Evolutionary conservation across 257 asterid species (phyloP).

Genomic region (Linderniella brevidens): DNA sequence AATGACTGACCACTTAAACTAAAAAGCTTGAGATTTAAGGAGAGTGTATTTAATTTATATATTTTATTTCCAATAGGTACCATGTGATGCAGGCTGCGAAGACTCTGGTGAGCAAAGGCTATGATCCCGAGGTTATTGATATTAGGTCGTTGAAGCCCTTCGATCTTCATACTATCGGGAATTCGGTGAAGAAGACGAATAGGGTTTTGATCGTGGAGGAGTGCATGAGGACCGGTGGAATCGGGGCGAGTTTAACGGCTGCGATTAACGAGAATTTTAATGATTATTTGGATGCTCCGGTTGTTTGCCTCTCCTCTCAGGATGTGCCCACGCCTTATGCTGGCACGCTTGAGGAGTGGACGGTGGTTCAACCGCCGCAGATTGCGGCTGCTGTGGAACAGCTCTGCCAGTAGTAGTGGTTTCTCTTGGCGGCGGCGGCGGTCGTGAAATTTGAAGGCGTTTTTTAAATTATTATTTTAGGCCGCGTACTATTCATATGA

Average conservation of each 20-base stretch:
- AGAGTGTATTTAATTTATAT: no score
- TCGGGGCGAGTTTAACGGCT: constrained; percentile 43
- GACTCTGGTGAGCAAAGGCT: constrained; percentile 36
- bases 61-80: no score
- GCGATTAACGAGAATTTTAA: constrained; percentile 39
- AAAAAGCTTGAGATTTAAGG: no score
- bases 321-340: constrained; percentile 49
- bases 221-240: constrained; percentile 47
- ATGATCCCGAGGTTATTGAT: constrained; percentile 44
- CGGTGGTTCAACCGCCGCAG: constrained; percentile 42
- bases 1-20: no score
- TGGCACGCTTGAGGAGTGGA: constrained; percentile 35
- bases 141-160: constrained; percentile 46
- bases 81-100: constrained; percentile 51
- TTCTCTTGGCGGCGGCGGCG: no score
- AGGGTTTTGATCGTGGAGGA: constrained; percentile 42
- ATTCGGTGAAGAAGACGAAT: constrained; percentile 41
- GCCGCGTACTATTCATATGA: no score
- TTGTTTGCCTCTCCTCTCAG: constrained; percentile 38
- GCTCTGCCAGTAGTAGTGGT: constrained; percentile 25
- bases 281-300: constrained; percentile 36
- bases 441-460: no score
- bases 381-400: constrained; percentile 40
- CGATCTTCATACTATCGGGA: constrained; percentile 35
- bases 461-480: no score